Conservation (phyloP, 768 basidiomycete species). For the Suillus alpinus region DNA sequence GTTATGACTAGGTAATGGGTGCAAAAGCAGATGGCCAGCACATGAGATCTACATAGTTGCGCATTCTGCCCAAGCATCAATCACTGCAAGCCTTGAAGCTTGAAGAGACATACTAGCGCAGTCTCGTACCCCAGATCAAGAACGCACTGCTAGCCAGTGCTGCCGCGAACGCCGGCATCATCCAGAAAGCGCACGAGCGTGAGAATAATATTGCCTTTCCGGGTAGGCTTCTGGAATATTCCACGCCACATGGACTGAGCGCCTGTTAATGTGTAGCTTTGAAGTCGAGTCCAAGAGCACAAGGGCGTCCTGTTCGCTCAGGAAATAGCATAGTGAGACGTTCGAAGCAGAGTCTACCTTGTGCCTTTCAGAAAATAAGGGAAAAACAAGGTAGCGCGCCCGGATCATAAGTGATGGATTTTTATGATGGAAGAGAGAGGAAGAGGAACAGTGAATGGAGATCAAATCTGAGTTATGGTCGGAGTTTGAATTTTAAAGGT, state of each 20-base stretch:
- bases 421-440: constrained; percentile 26
- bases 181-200: neutral
- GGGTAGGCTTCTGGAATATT: constrained; percentile 26
- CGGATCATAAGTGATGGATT: constrained; percentile 16
- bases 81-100: neutral
- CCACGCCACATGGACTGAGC: constrained; percentile 3
- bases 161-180: neutral
- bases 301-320: neutral
- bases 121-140: neutral
- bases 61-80: neutral
- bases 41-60: no score
- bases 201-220: constrained; percentile 16
- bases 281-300: neutral
- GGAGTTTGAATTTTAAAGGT: constrained; percentile 27
- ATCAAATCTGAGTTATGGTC: constrained; percentile 22
- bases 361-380: neutral
- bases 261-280: neutral
- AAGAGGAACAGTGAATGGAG: constrained; percentile 11
- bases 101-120: neutral
- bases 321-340: neutral
- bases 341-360: neutral
- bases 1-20: neutral
- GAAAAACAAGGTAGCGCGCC: neutral
- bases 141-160: neutral
- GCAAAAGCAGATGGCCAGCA: no score